Conservation (phyloP, 148 eudicot species). For the Rhododendron ovatum region DNA sequence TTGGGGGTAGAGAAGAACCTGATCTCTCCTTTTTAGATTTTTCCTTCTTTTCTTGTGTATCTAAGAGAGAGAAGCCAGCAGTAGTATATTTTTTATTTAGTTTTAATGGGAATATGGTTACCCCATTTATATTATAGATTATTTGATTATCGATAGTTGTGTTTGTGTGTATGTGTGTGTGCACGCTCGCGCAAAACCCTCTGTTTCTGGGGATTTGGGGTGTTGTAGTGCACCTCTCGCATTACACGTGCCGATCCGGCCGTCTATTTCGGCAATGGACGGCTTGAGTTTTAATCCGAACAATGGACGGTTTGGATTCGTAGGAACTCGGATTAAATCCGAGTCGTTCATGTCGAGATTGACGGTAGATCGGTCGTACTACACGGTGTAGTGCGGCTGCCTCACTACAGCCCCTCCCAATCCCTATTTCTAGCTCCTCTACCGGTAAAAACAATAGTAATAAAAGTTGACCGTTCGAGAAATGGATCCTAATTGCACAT, state of each 20-base stretch:
- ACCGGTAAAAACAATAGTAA: background rate
- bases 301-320: too few species aligned
- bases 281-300: too few species aligned
- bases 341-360: too few species aligned
- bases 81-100: background rate
- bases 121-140: background rate
- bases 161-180: background rate
- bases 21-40: conserved; percentile 1
- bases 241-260: too few species aligned
- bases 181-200: background rate
- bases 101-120: background rate
- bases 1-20: background rate
- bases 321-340: too few species aligned
- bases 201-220: too few species aligned
- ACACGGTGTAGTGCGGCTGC: too few species aligned
- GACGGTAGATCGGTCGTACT: too few species aligned
- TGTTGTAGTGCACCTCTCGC: too few species aligned
- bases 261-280: too few species aligned
- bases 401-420: too few species aligned
- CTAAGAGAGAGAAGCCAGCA: background rate
- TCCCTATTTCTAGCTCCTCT: background rate
- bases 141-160: background rate
- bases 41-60: background rate
- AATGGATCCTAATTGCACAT: background rate
- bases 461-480: background rate